Evolutionary conservation across 2,329 filamentous ascomycete genomes (phyloP).

Genomic region (Exophiala oligosperma): DNA sequence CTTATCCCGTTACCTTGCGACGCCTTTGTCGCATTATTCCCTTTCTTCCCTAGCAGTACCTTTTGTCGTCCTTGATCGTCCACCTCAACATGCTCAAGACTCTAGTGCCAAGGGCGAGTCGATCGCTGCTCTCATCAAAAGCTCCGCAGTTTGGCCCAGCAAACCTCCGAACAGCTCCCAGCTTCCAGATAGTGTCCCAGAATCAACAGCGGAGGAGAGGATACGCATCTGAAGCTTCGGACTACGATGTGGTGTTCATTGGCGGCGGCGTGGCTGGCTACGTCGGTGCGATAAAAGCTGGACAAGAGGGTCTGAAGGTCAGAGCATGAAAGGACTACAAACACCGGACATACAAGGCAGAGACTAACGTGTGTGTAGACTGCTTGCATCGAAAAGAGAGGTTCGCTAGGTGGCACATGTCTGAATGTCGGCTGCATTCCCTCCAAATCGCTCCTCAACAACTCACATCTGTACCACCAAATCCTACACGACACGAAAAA

Average conservation of each 20-base stretch:
- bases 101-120: slow-evolving; percentile 22
- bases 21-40: slow-evolving; percentile 19
- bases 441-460: slow-evolving; percentile 99
- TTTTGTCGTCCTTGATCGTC: background rate
- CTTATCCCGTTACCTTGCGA: slow-evolving; percentile 10
- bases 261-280: slow-evolving; percentile 98
- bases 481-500: slow-evolving; percentile 95
- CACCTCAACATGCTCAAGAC: slow-evolving; percentile 26
- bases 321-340: slow-evolving; percentile 16
- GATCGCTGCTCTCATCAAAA: slow-evolving; percentile 27
- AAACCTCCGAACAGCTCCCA: slow-evolving; percentile 28
- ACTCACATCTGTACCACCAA: slow-evolving; percentile 97
- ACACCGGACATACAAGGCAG: background rate
- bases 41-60: background rate
- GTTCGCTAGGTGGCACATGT: slow-evolving; percentile 91
- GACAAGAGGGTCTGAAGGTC: slow-evolving; percentile 95
- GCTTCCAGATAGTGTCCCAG: slow-evolving; percentile 28
- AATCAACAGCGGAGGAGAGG: slow-evolving; percentile 23
- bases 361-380: slow-evolving; percentile 57
- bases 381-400: slow-evolving; percentile 97
- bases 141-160: slow-evolving; percentile 28
- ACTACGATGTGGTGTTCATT: slow-evolving; percentile 97
- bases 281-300: slow-evolving; percentile 98
- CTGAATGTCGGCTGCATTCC: slow-evolving; percentile 99
- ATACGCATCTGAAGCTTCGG: slow-evolving; percentile 57